Base-by-base conservation (phyloP, 495 filamentous ascomycete species). In the Tetracladium setigerum region DNA sequence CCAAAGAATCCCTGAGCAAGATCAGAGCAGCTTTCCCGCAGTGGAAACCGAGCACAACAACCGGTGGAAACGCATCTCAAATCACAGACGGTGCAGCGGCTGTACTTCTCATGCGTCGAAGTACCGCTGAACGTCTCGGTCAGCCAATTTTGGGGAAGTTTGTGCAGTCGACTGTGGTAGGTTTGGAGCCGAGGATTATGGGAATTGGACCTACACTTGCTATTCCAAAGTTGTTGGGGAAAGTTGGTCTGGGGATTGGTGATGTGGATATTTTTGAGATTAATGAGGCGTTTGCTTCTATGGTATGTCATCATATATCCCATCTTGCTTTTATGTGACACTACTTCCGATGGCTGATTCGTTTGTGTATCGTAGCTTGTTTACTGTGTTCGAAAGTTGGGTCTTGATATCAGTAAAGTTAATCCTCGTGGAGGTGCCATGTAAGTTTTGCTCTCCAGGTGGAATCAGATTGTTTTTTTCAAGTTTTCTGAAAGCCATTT, bases 221-320 rank as follows among this genome's bases (percentile, higher is more conserved):
- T 37, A 95, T 98, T 57, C 92, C 92, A 53, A 98, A 98, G 77
- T 76, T 98, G 31, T 72, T 98, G 38, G 67, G 65, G 61, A 83
- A 95, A 71, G 83, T 82, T 78, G 77, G 81, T 61, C 62, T 98
- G 52, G 73, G 70, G n/a, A 72, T 94, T 43, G 70, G 82, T 38
- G 91, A 98, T 49, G 76, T 89, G 50, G 92, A 98, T 55, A 74
- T 98, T 38, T 78, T 87, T 54, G 92, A 98, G 75, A 68, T 98
- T 59, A 98, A 98, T 67, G 92, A 98, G 77, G 92, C 92, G 1
- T 98, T 98, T 55, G 92, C 91, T 19, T 88, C 82, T 24, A 98
- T 98, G 91, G 90, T 1, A 89, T 95, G 2, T 98, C 95, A 68
- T 62, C 84, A 15, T 73, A 91, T 47, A 79, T 73, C 46, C 74